Base-by-base conservation (phyloP, 305 asterid genomes). In the Lippia alba region DNA sequence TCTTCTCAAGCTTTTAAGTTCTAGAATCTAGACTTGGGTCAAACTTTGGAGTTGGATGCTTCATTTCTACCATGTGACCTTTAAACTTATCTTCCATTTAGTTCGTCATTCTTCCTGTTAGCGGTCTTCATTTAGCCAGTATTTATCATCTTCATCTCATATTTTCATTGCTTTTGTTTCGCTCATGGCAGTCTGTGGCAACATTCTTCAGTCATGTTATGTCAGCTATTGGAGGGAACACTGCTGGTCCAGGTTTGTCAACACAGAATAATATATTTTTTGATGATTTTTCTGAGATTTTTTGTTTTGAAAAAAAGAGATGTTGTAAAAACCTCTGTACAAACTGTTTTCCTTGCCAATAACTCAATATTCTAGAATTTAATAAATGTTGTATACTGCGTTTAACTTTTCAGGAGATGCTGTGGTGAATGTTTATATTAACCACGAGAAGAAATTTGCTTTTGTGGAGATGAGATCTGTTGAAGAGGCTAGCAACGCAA, bases 391-490 rank as follows among this genome's bases (percentile, higher is more conserved):
- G 40, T 19, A 41, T 51, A 30, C 12, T 66, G 45, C 62, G 73
- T 7, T 32, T 15, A 41, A 24, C 62, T 49, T 60, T 79, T 71
- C 94, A 93, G 98, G 98, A 67, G 98, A 94, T 81, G 98, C 99
- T 40, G 99, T 94, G 34, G 98, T 94, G 55, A 91, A 94, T 82
- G 99, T 94, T 77, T 91, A 91, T 78, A 91, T 94, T 45, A 94
- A 91, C 83, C 98, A 94, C 58, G 98, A 94, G 85, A 94, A 91
- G 79, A 94, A 94, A 71, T 94, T 94, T 76, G 99, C 99, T 30
- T 91, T 94, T 61, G 98, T 94, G 82, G 99, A 94, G 86, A 92
- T 94, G 99, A 85, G 99, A 79, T 91, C 98, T 30, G 97, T 94
- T 69, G 99, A 94, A 80, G 99, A 94, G 83, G 99, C 99, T 76